phyloP scores from a whole-genome alignment of 345 rosid genomes.

The Euphorbia tirucalli region DNA sequence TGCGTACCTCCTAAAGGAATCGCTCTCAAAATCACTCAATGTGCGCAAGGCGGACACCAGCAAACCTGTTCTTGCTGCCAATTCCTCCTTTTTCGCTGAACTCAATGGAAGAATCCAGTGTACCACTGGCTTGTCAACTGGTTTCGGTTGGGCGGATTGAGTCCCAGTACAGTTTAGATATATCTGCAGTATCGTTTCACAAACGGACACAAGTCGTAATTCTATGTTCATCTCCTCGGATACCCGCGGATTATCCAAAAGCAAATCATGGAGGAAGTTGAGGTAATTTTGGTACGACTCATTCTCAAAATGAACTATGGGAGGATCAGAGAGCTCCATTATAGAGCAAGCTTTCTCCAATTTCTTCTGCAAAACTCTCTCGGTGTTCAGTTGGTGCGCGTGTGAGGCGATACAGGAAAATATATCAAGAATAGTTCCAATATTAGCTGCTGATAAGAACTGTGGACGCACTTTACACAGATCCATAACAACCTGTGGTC shows the following conservation, averaged over 20 bases:
- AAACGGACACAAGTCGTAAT: slow-evolving; percentile 47
- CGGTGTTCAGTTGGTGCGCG: slow-evolving; percentile 62
- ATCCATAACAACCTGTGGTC: slow-evolving; percentile 64
- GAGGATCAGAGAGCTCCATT: slow-evolving; percentile 75
- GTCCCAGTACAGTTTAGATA: slow-evolving; percentile 55
- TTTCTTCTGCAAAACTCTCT: slow-evolving; percentile 53
- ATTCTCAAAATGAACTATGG: slow-evolving; percentile 80
- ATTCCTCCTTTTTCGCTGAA: slow-evolving; percentile 72
- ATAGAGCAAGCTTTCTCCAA: slow-evolving; percentile 68
- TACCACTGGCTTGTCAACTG: slow-evolving; percentile 25
- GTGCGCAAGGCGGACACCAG: slow-evolving; percentile 56
- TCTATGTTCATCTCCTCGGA: slow-evolving; percentile 56
- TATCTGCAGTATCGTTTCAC: slow-evolving; percentile 54
- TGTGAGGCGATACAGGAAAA: slow-evolving; percentile 61
- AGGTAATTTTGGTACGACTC: slow-evolving; percentile 74
- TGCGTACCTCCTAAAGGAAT: slow-evolving; percentile 51
- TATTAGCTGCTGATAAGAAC: slow-evolving; percentile 46
- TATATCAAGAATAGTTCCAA: slow-evolving; percentile 48
- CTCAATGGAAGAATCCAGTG: slow-evolving; percentile 72
- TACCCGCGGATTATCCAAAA: slow-evolving; percentile 37
- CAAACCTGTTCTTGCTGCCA: slow-evolving; percentile 66
- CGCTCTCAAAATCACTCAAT: slow-evolving; percentile 49
- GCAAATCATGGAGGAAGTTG: slow-evolving; percentile 54
- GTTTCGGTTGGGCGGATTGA: slow-evolving; percentile 23
- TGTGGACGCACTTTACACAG: slow-evolving; percentile 49